These are phyloP conservation scores for Medicago arabica DNA, from an alignment of 306 rosid species.

Conservation along the genomic window DNA sequence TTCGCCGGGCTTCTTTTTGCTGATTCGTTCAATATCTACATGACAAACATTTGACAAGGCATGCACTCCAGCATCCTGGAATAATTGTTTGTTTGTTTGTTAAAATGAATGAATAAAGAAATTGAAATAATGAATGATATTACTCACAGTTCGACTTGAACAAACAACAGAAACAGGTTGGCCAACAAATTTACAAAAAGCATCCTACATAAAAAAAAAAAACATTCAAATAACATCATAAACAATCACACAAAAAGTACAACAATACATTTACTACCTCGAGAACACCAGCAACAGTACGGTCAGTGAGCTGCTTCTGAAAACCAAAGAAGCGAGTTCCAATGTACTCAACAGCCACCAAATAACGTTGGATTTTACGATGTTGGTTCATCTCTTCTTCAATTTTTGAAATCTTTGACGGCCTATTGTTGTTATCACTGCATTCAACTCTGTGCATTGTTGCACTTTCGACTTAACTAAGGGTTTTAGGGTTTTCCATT, in stretches of 20 bases:
- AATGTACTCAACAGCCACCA: conserved; percentile 81
- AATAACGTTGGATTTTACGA: conserved; percentile 70
- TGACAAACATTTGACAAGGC: conserved; percentile 95
- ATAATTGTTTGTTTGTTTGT: background rate
- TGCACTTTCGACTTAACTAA: background rate
- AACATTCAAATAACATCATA: background rate
- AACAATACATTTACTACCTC: conserved; percentile 62
- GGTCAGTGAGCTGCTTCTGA: conserved; percentile 78
- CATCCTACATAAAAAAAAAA: conserved; percentile 58
- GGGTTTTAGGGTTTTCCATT: conserved; percentile 10
- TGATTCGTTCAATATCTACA: conserved; percentile 83
- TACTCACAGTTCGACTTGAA: conserved; percentile 94
- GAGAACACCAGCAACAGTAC: conserved; percentile 87
- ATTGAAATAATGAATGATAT: background rate
- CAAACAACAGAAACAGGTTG: conserved; percentile 73
- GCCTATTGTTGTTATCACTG: conserved; percentile 51
- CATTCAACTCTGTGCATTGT: conserved; percentile 48
- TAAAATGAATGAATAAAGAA: too few species aligned
- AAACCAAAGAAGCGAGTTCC: conserved; percentile 92
- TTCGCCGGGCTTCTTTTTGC: conserved; percentile 94
- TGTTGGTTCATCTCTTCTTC: conserved; percentile 51
- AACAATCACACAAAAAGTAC: background rate
- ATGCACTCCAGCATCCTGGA: conserved; percentile 98
- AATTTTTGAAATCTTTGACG: conserved; percentile 64
- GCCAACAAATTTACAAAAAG: conserved; percentile 84